Conservation (phyloP, 2,329 filamentous ascomycete species). For the Microdochium paspali region DNA sequence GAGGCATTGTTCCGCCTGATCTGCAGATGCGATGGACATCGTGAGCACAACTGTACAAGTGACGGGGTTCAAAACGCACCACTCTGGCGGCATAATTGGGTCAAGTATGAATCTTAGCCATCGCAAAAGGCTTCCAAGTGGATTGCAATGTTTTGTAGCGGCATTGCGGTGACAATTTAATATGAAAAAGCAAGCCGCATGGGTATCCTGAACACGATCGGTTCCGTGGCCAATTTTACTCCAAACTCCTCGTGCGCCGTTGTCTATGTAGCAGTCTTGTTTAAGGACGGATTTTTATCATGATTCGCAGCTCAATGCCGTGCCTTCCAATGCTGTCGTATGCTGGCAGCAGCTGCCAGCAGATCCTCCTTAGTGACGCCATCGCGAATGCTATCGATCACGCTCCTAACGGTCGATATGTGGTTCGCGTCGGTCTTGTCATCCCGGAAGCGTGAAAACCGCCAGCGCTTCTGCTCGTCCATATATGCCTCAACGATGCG, state of each 20-base stretch:
- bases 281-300: too few species aligned
- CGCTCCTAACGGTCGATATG: constrained; percentile 71
- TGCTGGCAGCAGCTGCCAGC: constrained; percentile 55
- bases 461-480: constrained; percentile 68
- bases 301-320: constrained; percentile 21
- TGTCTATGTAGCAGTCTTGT: too few species aligned
- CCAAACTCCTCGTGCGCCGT: neutral
- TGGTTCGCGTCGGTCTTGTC: constrained; percentile 92
- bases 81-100: too few species aligned
- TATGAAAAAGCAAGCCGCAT: neutral
- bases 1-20: too few species aligned
- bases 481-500: constrained; percentile 85
- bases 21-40: too few species aligned
- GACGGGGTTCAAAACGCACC: too few species aligned
- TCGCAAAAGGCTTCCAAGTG: too few species aligned
- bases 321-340: constrained; percentile 74
- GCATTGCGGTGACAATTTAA: neutral
- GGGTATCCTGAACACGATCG: neutral
- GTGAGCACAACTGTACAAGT: too few species aligned
- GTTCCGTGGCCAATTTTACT: neutral
- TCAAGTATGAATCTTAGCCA: too few species aligned
- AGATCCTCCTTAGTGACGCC: constrained; percentile 78
- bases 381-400: constrained; percentile 83
- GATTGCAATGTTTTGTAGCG: too few species aligned
- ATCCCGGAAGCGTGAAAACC: constrained; percentile 81